phyloP scores from a whole-genome alignment of 768 basidiomycete species.

The Rickenella mellea region DNA sequence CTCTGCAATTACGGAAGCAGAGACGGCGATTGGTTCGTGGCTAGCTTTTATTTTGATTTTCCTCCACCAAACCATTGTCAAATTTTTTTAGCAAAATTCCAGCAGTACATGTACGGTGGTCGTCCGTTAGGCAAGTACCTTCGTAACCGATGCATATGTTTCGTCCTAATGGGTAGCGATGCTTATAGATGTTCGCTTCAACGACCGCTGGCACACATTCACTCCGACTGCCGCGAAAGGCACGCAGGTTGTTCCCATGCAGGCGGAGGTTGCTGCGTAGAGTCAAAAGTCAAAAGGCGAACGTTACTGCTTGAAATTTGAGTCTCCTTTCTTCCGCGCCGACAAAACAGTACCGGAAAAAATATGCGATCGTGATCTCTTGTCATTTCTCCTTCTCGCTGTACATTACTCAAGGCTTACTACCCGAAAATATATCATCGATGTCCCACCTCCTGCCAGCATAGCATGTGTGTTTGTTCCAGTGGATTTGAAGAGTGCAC shows the following conservation, averaged over 20 bases:
- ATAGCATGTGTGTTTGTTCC: too few relatives aligned
- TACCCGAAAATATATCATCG: too few relatives aligned
- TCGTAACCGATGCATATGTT: background rate
- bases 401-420: too few relatives aligned
- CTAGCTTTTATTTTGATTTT: background rate
- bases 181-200: slow-evolving; percentile 77
- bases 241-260: slow-evolving; percentile 60
- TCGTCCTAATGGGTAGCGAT: slow-evolving; percentile 1
- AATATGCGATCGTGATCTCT: too few relatives aligned
- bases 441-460: too few relatives aligned
- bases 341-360: too few relatives aligned
- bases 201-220: slow-evolving; percentile 93
- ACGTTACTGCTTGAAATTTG: too few relatives aligned
- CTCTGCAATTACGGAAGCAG: slow-evolving; percentile 75
- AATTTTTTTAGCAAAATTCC: slow-evolving; percentile 68
- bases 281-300: background rate
- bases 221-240: slow-evolving; percentile 84
- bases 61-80: background rate
- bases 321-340: too few relatives aligned
- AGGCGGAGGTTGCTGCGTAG: slow-evolving; percentile 34
- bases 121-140: slow-evolving; percentile 61
- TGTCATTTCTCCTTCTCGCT: too few relatives aligned
- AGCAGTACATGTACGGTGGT: slow-evolving; percentile 91
- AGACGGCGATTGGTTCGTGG: slow-evolving; percentile 78
- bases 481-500: too few relatives aligned